Evolutionary conservation across 2,329 filamentous ascomycete species (phyloP), one percentile per base, ranked within the genome.

Genomic region (Pseudonectria foliicola): DNA sequence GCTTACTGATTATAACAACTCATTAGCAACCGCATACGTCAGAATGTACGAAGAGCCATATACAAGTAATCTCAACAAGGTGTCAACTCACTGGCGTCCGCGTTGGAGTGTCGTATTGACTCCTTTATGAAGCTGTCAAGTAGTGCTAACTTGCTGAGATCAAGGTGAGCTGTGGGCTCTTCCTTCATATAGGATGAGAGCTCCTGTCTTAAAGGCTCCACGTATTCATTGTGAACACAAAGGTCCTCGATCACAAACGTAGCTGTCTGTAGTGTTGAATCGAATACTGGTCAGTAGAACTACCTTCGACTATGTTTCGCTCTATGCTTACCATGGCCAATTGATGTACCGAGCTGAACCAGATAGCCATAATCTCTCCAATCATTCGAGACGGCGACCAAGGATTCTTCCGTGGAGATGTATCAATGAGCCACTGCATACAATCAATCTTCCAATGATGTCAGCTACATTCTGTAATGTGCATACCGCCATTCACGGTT

Each of bases 71-170:
- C n/a, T n/a, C n/a, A n/a, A n/a, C n/a, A n/a, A n/a, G n/a, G n/a
- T n/a, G n/a, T n/a, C n/a, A n/a, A n/a, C n/a, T n/a, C n/a, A n/a
- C n/a, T n/a, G n/a, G n/a, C n/a, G n/a, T n/a, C n/a, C n/a, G n/a
- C n/a, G n/a, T n/a, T n/a, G n/a, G n/a, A n/a, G n/a, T n/a, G 27
- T 6, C 37, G 24, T 11, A 29, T 28, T 3, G 37, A 40, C 33
- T 40, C 37, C 26, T 40, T 40, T 16, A 35, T 35, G 23, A 40
- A 40, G 33, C 37, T 40, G 16, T 40, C 37, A n/a, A 40, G 15
- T 4, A 35, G 25, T n/a, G n/a, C n/a, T n/a, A n/a, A n/a, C n/a
- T n/a, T n/a, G n/a, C n/a, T n/a, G n/a, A n/a, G n/a, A n/a, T n/a
- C n/a, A n/a, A 23, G 33, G 33, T 6, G 33, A 30, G 5, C 29